A percentile compares a stretch with the other conserved stretches of the same genome.
Evolutionary conservation across 1,284 basidiomycete species (phyloP).

Genomic region (Flammula alnicola): DNA sequence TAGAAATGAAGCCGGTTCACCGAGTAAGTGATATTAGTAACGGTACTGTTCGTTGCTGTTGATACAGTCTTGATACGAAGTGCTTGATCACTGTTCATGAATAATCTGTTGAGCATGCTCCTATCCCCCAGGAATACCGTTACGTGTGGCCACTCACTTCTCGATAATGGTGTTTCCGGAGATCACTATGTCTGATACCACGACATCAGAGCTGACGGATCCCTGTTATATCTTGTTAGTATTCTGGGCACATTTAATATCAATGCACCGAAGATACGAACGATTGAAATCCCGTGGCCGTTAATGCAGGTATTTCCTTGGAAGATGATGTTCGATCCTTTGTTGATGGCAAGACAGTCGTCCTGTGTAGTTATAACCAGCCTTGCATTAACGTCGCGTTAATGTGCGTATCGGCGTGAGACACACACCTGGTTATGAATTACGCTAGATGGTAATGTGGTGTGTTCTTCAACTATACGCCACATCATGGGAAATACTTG

Average conservation of each 20-base stretch:
- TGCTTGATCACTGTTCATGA: slow-evolving; percentile 40
- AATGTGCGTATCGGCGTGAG: too few species aligned
- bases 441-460: too few species aligned
- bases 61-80: slow-evolving; percentile 53
- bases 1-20: slow-evolving; percentile 25
- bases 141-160: slow-evolving; percentile 32
- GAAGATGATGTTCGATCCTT: slow-evolving; percentile 59
- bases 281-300: slow-evolving; percentile 66
- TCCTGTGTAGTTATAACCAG: too few species aligned
- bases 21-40: slow-evolving; percentile 47
- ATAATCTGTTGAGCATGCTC: background rate
- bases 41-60: slow-evolving; percentile 42
- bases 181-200: slow-evolving; percentile 52
- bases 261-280: slow-evolving; percentile 24
- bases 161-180: slow-evolving; percentile 52
- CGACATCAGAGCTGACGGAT: slow-evolving; percentile 50
- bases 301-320: slow-evolving; percentile 55
- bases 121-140: too few species aligned
- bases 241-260: slow-evolving; percentile 1
- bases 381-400: too few species aligned
- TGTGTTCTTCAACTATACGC: slow-evolving; percentile 5
- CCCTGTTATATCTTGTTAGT: slow-evolving; percentile 39
- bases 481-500: slow-evolving; percentile 3
- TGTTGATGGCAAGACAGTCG: slow-evolving; percentile 67
- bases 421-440: slow-evolving; percentile 36